Evolutionary conservation across 2,329 filamentous ascomycete species (phyloP), one percentile per base, ranked within the genome.

Genomic region (Aspergillus pseudotamarii): DNA sequence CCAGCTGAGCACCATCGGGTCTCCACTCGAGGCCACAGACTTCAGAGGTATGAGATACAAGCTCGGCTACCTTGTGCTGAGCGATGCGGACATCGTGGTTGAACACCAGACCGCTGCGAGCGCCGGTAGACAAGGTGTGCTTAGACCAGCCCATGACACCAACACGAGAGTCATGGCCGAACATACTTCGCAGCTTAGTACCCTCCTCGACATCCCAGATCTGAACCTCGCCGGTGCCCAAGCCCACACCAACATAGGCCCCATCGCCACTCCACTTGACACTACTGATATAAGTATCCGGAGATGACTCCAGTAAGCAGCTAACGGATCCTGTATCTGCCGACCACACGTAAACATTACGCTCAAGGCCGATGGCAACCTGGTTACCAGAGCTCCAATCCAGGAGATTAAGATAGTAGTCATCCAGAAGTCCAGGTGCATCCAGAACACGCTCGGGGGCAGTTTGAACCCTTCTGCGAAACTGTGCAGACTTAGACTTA

Each of bases 141-240:
- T 98, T 98, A 86, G 93, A 97, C 95, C 95, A 99, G 75, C 94
- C 93, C 94, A 98, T 97, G 68, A 97, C 94, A 75, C 94, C 93
- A 67, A 99, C 94, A 60, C 95, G 94, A 45, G 93, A 94, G 75
- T 98, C 94, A 76, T 99, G 95, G 64, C 95, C 95, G 77, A 93
- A 91, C 95, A 99, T 99, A 85, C 93, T 97, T 78, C 95, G 94
- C 64, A 99, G 90, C 86, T 98, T 98, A 75, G 89, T 90, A 66
- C 91, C 89, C 79, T 99, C 95, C 72, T 96, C 91, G 32, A 97
- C 94, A 73, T 98, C 95, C 94, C 95, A 99, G 82, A 99, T 99
- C 83, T 99, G 95, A 43, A 99, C 93, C 79, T 99, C 95, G 64
- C 95, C 95, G 43, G 93, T 93, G 65, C 94, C 94, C 57, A 99